phyloP scores from a whole-genome alignment of 2,329 filamentous ascomycete species.

The Tolypocladium sp. region DNA sequence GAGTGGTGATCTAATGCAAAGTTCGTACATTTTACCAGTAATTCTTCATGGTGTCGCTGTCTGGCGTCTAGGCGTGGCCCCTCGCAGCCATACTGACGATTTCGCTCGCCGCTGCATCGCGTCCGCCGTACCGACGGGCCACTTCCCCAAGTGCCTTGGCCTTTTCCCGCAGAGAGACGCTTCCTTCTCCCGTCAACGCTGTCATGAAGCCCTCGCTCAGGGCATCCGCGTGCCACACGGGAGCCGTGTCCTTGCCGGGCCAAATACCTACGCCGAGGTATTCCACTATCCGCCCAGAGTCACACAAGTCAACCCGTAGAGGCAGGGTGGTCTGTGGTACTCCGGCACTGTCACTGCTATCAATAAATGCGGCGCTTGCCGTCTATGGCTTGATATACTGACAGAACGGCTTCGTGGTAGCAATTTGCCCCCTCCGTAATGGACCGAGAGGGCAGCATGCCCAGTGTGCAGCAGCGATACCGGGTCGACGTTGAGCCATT shows the following conservation, averaged over 20 bases:
- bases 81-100: constrained; percentile 1
- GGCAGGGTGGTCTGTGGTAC: constrained; percentile 37
- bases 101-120: background rate
- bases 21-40: too few species aligned
- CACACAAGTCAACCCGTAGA: constrained; percentile 35
- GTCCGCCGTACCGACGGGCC: constrained; percentile 2
- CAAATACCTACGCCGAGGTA: constrained; percentile 31
- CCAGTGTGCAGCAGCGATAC: constrained; percentile 24
- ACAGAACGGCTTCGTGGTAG: constrained; percentile 35
- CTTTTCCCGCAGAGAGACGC: constrained; percentile 7
- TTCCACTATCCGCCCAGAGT: constrained; percentile 30
- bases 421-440: constrained; percentile 30
- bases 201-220: constrained; percentile 11
- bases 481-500: constrained; percentile 22
- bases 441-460: constrained; percentile 22
- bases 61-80: background rate
- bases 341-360: constrained; percentile 20
- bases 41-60: too few species aligned
- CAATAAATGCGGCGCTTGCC: background rate
- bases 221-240: constrained; percentile 15
- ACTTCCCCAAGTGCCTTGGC: constrained; percentile 9
- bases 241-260: constrained; percentile 21
- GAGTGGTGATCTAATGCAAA: too few species aligned
- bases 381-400: constrained; percentile 8
- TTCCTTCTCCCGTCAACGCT: constrained; percentile 4